Percentiles rank a stretch among this genome's conserved stretches.
Conservation (phyloP, 2,329 filamentous ascomycete species). For the Pyricularia grisea region DNA sequence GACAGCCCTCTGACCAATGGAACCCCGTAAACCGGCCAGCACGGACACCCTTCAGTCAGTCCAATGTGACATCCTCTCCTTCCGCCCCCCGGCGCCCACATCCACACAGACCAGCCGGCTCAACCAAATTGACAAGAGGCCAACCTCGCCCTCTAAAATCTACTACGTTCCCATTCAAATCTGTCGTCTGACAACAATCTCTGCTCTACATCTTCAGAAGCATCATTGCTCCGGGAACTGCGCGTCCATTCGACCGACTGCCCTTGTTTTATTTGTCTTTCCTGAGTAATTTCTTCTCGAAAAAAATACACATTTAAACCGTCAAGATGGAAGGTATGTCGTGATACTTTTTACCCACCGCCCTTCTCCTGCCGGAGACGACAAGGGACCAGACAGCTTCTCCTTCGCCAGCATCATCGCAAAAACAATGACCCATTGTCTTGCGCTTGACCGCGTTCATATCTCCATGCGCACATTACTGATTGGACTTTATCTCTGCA, state of each 20-base stretch:
- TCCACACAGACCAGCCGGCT: conserved; percentile 4
- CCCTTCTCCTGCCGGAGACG: conserved; percentile 9
- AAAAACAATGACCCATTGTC: conserved; percentile 5
- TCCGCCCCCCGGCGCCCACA: conserved; percentile 3
- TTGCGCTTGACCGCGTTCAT: not conserved
- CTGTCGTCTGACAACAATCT: conserved; percentile 23
- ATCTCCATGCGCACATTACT: not conserved
- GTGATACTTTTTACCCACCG: conserved; percentile 8
- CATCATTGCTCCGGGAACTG: conserved; percentile 23
- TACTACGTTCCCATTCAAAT: conserved; percentile 27
- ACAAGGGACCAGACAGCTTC: not conserved
- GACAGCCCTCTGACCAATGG: not conserved
- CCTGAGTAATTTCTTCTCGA: conserved; percentile 15
- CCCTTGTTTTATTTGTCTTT: conserved; percentile 19
- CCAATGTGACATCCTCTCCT: conserved; percentile 1
- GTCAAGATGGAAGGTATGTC: conserved; percentile 44
- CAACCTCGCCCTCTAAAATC: conserved; percentile 23
- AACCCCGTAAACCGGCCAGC: not conserved
- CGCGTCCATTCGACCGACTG: conserved; percentile 19
- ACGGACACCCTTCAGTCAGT: not conserved
- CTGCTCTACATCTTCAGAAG: conserved; percentile 20
- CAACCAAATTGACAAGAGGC: conserved; percentile 13
- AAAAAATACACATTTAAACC: conserved; percentile 25
- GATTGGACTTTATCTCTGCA: conserved; percentile 34
- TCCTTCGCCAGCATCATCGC: not conserved